A percentile compares a stretch with the other conserved stretches of the same genome.
Conservation (phyloP, 371 early-diverging fungal species). For the Zopfochytrium polystomum region DNA sequence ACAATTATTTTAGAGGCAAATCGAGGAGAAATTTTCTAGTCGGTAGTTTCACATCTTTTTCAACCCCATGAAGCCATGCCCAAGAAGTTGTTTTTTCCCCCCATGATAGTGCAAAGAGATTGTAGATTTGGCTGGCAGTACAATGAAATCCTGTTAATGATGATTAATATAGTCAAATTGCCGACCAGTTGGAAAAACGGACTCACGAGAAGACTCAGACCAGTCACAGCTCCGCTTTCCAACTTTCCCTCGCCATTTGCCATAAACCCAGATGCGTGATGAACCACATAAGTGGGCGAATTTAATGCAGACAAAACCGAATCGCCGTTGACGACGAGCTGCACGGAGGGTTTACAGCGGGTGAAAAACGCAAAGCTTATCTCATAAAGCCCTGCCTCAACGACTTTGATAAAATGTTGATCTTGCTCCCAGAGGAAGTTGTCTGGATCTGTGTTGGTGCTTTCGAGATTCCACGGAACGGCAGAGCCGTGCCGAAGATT, state of each 20-base stretch:
- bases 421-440: conserved; percentile 43
- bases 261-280: conserved; percentile 40
- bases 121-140: conserved; percentile 38
- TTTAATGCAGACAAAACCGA: conserved; percentile 49
- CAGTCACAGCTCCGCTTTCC: conserved; percentile 37
- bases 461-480: conserved; percentile 46
- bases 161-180: not conserved
- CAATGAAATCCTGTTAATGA: conserved; percentile 37
- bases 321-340: conserved; percentile 50
- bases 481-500: conserved; percentile 34
- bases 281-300: conserved; percentile 46
- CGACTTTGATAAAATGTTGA: conserved; percentile 25
- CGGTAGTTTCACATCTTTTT: too few species aligned
- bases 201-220: conserved; percentile 41
- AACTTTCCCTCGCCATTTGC: conserved; percentile 34
- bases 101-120: conserved; percentile 42
- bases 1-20: too few species aligned
- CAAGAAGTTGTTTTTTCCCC: conserved; percentile 27
- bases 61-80: conserved; percentile 46
- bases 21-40: too few species aligned
- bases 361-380: conserved; percentile 44
- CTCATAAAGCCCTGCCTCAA: conserved; percentile 47
- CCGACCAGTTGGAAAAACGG: not conserved
- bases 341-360: conserved; percentile 37
- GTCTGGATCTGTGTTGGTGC: conserved; percentile 45